Percentiles rank a stretch among this genome's conserved stretches.
Evolutionary conservation across 768 basidiomycete genomes (phyloP).

Genomic region (Pleurotus eryngii): DNA sequence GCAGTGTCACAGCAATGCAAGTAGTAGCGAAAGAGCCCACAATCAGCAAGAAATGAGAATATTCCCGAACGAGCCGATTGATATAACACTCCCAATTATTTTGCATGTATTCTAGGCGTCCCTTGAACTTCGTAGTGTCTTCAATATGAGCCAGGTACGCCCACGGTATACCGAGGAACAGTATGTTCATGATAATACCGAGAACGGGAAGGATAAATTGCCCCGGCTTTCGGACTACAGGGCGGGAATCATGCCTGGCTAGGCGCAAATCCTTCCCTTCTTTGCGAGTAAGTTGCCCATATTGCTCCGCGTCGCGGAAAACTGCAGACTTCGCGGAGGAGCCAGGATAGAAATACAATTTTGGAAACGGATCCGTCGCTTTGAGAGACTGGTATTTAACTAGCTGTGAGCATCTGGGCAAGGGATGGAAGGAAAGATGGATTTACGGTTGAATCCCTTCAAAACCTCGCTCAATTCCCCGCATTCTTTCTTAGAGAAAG

Average conservation of each 20-base stretch:
- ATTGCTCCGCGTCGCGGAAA: conserved; percentile 43
- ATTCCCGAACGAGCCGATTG: conserved; percentile 48
- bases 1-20: too few species aligned
- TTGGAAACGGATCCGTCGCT: conserved; percentile 35
- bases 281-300: conserved; percentile 39
- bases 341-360: conserved; percentile 45
- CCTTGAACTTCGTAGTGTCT: conserved; percentile 44
- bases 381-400: conserved; percentile 22
- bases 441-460: conserved; percentile 30
- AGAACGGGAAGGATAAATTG: conserved; percentile 23
- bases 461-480: conserved; percentile 44
- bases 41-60: conserved; percentile 54
- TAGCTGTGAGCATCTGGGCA: background rate
- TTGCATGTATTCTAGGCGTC: conserved; percentile 45
- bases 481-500: conserved; percentile 54
- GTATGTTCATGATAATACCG: conserved; percentile 34
- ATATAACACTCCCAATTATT: conserved; percentile 49
- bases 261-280: conserved; percentile 19
- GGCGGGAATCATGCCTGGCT: conserved; percentile 13
- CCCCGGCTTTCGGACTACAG: conserved; percentile 14
- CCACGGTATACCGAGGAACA: conserved; percentile 52
- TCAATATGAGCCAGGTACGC: conserved; percentile 50
- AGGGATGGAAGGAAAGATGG: too few species aligned
- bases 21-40: conserved; percentile 28
- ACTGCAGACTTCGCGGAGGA: conserved; percentile 47